Base-by-base conservation (phyloP, 1,284 basidiomycete genomes). In the Sporisorium scitamineum region DNA sequence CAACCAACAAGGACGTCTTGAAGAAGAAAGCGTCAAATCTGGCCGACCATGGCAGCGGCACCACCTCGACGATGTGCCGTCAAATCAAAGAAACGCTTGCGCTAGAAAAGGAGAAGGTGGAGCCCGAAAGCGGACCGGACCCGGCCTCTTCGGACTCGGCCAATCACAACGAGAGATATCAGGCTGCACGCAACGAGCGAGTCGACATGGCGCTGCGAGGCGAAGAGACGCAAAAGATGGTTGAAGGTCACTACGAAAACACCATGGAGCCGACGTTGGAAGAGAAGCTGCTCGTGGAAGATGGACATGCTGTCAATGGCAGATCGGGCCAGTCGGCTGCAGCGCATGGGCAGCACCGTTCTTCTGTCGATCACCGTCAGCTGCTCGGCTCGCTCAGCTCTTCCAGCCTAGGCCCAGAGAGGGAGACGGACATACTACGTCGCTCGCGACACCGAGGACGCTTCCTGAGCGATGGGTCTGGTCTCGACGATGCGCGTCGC, bases 201-300 rank as follows among this genome's bases (percentile, higher is more conserved):
- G 66, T 72, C 37, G 57, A 63, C 9, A 52, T 57, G 20, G 61
- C 64, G 26, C 54, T 72, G 16, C 61, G 47, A 1, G 65, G 73
- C 32, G 61, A 70, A 29, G 72, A 72, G 16, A 45, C 69, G 32
- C 52, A 62, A 10, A 72, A 72, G 50, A 60, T 71, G 13, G 54
- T 57, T 16, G 76, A 72, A 37, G 76, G 73, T 22, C 70, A 65
- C 48, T 78, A 75, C 52, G 73, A 78, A 31, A 65, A 61, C 39
- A 59, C 62, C 14, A 51, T 72, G 54, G 76, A 76, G 54, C 69
- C 73, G 18, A 78, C 76, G 22, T 39, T 78, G 48, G 76, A 78
- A 34, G 76, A 78, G 44, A 71, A 70, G 54, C 22, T 79, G 53
- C 32, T 79, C 5, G 63, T 52, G 4, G 57, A 71, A 20, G 73